Base-by-base conservation (phyloP, 2,329 filamentous ascomycete genomes). In the Xylariales sp. region DNA sequence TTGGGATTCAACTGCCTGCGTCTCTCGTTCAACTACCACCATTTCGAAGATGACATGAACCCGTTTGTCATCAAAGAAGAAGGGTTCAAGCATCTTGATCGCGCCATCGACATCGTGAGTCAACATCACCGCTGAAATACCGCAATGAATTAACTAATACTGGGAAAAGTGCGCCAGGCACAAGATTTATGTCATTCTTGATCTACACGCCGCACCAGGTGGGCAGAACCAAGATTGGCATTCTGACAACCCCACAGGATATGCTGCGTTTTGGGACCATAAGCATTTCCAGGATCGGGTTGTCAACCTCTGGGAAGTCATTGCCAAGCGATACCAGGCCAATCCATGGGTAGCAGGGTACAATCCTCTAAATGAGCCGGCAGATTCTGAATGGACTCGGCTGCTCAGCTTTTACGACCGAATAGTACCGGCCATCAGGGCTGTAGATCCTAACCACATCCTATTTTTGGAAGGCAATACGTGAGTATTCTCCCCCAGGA, bases 1-100 rank as follows among this genome's bases (percentile, higher is more conserved):
- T 56, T 74, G 3, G 72, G 72, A 1, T 56, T 80, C 16, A 80
- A 79, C 51, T 78, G 72, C 50, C 59, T 79, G n/a, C 66, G 76
- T 2, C 54, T 80, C 17, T 74, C 75, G 2, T 75, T 80, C 56
- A 79, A 79, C 49, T 74, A 78, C 49, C 64, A 68, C 1, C 69
- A 73, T 49, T 72, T 74, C 38, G 65, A 70, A 44, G 67, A 73
- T 44, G 65, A 70, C 44, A 57, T 64, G 54, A 66, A 72, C 42
- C 69, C 69, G 0, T 48, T 56, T 7, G 63, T 69, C 6, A 53
- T 71, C 34, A 70, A 69, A 44, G 46, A 59, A n/a, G 53, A 55
- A 18, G 70, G 68, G 0, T 72, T 73, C 50, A 62, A 63, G 34
- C 62, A 65, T 25, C 50, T 74, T 5, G 69, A 74, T 52, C 56